A percentile compares a stretch with the other conserved stretches of the same genome.
Evolutionary conservation across 345 rosid species (phyloP).

Genomic region (Rubroshorea leprosula): DNA sequence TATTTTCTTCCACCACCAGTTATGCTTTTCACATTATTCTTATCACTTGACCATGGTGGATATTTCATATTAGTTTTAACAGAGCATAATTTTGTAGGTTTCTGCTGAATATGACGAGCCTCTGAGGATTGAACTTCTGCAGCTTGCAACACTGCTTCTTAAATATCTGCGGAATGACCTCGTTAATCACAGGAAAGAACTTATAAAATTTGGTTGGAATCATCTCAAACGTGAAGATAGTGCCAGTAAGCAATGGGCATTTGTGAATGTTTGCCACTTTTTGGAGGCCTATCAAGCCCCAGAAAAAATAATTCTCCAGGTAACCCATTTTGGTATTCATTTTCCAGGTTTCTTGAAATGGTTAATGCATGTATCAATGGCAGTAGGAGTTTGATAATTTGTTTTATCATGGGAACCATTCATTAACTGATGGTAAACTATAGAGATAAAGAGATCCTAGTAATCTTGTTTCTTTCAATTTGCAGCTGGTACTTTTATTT

Average conservation of each 20-base stretch:
- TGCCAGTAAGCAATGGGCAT: slow-evolving; percentile 99
- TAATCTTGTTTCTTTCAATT: too few species aligned
- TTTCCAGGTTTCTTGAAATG: too few species aligned
- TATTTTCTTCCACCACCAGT: neutral
- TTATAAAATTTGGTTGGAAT: slow-evolving; percentile 99
- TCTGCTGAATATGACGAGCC: slow-evolving; percentile 98
- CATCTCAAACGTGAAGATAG: slow-evolving; percentile 99
- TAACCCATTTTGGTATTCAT: too few species aligned
- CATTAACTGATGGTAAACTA: too few species aligned
- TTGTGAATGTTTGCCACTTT: slow-evolving; percentile 98
- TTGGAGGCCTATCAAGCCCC: slow-evolving; percentile 99
- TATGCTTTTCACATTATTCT: neutral
- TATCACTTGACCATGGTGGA: neutral
- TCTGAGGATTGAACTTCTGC: slow-evolving; percentile 94
- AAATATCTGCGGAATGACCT: slow-evolving; percentile 93
- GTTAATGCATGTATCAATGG: too few species aligned
- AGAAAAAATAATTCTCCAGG: slow-evolving; percentile 98
- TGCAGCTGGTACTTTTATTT: neutral
- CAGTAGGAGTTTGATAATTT: too few species aligned
- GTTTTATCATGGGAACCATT: too few species aligned
- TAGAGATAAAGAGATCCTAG: neutral
- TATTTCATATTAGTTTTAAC: slow-evolving; percentile 13
- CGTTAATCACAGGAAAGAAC: slow-evolving; percentile 95
- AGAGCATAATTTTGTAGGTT: slow-evolving; percentile 41
- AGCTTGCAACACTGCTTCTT: slow-evolving; percentile 92